Conservation (phyloP, 371 early-diverging fungal genomes). For the Rhizopus sp. region DNA sequence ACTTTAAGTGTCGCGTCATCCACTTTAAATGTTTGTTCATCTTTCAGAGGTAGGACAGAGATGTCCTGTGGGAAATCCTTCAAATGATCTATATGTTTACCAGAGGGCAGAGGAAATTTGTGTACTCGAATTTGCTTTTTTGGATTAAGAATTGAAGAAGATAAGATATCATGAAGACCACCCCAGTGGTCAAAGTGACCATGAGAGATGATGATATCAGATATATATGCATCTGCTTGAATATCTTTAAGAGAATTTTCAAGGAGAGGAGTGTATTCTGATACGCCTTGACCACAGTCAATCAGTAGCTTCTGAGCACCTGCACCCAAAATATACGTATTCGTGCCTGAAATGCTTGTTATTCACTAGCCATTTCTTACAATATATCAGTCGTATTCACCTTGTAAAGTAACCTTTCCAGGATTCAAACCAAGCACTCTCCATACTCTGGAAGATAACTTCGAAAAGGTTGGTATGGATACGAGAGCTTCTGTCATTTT, state of each 20-base stretch:
- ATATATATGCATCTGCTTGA: constrained; percentile 55
- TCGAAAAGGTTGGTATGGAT: constrained; percentile 39
- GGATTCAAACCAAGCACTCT: constrained; percentile 79
- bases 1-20: constrained; percentile 67
- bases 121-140: constrained; percentile 30
- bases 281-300: constrained; percentile 82
- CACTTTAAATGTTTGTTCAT: constrained; percentile 58
- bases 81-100: constrained; percentile 12
- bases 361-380: background rate
- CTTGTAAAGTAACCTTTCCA: constrained; percentile 77
- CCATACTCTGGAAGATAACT: constrained; percentile 50
- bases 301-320: constrained; percentile 72
- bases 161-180: constrained; percentile 60
- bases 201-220: constrained; percentile 83
- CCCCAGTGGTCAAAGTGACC: constrained; percentile 84
- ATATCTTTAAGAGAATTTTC: constrained; percentile 46
- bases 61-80: constrained; percentile 32
- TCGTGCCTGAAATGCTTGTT: constrained; percentile 62
- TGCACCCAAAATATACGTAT: constrained; percentile 86
- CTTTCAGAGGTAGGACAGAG: constrained; percentile 30
- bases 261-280: constrained; percentile 64
- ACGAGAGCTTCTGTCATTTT: constrained; percentile 24
- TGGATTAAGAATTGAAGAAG: constrained; percentile 24
- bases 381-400: constrained; percentile 18
- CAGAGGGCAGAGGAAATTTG: constrained; percentile 35